Base-by-base conservation (phyloP, 306 rosid species). In the Corylus americana region DNA sequence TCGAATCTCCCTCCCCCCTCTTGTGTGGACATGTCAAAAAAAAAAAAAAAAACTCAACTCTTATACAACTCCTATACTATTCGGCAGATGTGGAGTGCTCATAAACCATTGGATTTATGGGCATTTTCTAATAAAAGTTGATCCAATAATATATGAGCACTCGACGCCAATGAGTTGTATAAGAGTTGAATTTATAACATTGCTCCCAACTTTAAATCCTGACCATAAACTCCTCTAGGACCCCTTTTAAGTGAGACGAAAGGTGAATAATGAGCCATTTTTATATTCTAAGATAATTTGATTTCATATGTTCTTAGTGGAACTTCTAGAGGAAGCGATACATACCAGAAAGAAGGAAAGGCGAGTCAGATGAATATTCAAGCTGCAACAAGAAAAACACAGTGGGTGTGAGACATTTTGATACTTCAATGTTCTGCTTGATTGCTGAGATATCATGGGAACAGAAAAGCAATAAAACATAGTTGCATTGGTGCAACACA, bases 341-440 rank as follows among this genome's bases (percentile, higher is more conserved):
- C 89, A 74, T 75, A 91, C 98, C 98, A 73, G 95, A 92, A 82
- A 80, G 76, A 55, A 80, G 86, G 16, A 89, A 78, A 44, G 77
- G n/a, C 20, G 91, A 87, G 73, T 79, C 62, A 47, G 71, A 78
- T 61, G 87, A 73, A 76, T 83, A 86, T 80, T 48, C n/a, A 83
- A 39, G 71, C 94, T 92, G 81, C 66, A 74, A 73, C 22, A 37
- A 57, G 39, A 61, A 75, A 18, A 78, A 29, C 37, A 39, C 55
- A 61, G 18, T 12, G 10, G 59, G 11, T 54, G 39, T 76, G 44
- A 75, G 79, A 74, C 10, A 68, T 63, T 37, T 29, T 31, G 16
- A 50, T 17, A 66, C 20, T 17, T 47, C 0, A 39, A 49, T 72
- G 18, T 29, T 45, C 53, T 49, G 53, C 53, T 49, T 49, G 53